Evolutionary conservation across 805 yeast species (phyloP), one percentile per base, ranked within the genome.

Genomic region (Scheffersomyces spartinae): DNA sequence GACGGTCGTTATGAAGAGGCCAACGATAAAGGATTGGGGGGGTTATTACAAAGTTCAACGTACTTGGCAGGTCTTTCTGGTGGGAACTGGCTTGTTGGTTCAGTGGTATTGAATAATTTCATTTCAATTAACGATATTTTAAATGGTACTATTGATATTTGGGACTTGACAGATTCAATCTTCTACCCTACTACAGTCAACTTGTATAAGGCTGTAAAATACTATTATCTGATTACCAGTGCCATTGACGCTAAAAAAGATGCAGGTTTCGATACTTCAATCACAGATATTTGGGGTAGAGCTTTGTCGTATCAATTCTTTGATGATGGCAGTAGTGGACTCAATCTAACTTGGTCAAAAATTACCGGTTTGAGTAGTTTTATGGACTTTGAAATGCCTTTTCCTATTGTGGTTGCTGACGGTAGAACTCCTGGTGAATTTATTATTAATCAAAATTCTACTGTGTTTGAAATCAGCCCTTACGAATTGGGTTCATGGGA

Each of bases 151-250:
- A 5, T 57, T 57, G 42, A 43, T 13, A 63, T 80, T 28, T 83
- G 94, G 94, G 71, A 82, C 38, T 58, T 83, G 27, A 61, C 61
- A 8, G 56, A 73, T 36, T 61, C 75, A 4, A 71, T 83, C 21
- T 47, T 74, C 38, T 59, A 64, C 32, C 75, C 80, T 9, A 74
- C 71, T 34, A 88, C 91, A 2, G 38, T 62, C 36, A 69, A 78
- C 37, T 39, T 76, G 25, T 49, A 75, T 32, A 45, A 55, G 19
- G 66, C 74, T 2, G 57, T 59, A 6, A 40, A 54, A n/a, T 67
- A 68, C 41, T 76, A 74, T 69, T 30, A 34, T 8, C 39, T 42
- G 3, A 46, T 57, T 14, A 30, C 34, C 3, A 22, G 27, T 9
- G 50, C 43, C 23, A 23, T 53, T 15, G 29, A 18, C 7, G 43